Conservation (phyloP, 176 grass and related monocot genomes). For the Chrysopogon serrulatus region DNA sequence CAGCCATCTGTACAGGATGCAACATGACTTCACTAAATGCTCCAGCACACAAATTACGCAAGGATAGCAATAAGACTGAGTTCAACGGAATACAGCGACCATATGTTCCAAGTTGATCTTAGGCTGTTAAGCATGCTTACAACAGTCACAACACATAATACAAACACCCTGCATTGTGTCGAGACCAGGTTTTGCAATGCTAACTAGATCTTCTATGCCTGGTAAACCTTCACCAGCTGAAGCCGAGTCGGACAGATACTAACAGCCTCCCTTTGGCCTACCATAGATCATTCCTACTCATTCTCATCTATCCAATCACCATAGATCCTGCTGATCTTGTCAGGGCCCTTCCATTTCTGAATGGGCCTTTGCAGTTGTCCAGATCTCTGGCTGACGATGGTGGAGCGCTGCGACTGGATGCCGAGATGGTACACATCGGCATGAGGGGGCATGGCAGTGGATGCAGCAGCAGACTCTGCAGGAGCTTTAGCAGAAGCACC, state of each 20-base stretch:
- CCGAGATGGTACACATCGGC: conserved; percentile 78
- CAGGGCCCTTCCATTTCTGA: conserved; percentile 95
- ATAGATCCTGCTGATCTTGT: conserved; percentile 96
- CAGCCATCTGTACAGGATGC: background rate
- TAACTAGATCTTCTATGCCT: conserved; percentile 15
- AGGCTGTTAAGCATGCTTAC: conserved; percentile 1
- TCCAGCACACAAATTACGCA: background rate
- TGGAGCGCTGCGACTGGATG: conserved; percentile 50
- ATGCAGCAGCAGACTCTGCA: conserved; percentile 29
- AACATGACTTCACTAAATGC: background rate
- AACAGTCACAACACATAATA: background rate
- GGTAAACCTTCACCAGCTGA: background rate
- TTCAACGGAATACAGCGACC: background rate
- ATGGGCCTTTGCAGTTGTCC: conserved; percentile 69
- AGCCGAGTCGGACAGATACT: background rate
- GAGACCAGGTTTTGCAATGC: conserved; percentile 23
- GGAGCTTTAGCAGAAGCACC: conserved; percentile 43
- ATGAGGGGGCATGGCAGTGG: conserved; percentile 29
- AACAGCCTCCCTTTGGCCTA: background rate
- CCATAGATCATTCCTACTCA: conserved; percentile 38
- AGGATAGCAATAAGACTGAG: background rate
- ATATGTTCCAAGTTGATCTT: background rate
- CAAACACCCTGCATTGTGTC: background rate
- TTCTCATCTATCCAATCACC: conserved; percentile 93
- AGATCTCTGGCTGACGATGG: conserved; percentile 52